Conservation (phyloP, 495 filamentous ascomycete species). For the Podospora pseudopauciseta region DNA sequence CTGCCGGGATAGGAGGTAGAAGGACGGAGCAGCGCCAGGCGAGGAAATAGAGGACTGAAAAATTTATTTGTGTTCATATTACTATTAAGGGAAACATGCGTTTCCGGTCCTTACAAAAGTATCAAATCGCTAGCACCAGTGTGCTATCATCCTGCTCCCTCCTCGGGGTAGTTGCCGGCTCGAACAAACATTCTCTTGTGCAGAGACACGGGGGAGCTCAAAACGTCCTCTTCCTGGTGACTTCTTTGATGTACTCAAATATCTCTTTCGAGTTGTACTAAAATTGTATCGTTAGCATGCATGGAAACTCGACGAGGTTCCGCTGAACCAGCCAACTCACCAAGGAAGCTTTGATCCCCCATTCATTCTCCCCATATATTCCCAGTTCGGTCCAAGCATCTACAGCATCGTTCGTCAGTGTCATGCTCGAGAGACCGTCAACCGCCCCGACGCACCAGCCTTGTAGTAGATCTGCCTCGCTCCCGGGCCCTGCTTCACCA, state of each 20-base stretch:
- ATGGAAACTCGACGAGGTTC: not conserved
- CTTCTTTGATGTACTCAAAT: slow-evolving; percentile 26
- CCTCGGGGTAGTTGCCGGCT: not conserved
- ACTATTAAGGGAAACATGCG: not conserved
- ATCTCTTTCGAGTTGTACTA: slow-evolving; percentile 44
- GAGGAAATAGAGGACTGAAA: not conserved
- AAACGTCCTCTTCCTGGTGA: not conserved
- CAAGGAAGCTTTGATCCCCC: slow-evolving; percentile 60
- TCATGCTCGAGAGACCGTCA: slow-evolving; percentile 10
- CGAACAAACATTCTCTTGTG: not conserved
- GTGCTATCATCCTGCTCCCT: not conserved
- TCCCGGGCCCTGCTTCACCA: slow-evolving; percentile 45
- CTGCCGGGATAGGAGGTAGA: not conserved
- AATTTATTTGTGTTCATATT: not conserved
- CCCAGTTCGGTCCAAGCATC: slow-evolving; percentile 75
- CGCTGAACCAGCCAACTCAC: slow-evolving; percentile 11
- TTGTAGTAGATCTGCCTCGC: slow-evolving; percentile 71
- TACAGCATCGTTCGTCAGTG: slow-evolving; percentile 4
- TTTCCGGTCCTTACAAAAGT: not conserved
- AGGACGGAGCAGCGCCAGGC: not conserved
- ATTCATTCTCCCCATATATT: slow-evolving; percentile 63
- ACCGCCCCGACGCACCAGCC: slow-evolving; percentile 42
- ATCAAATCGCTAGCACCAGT: not conserved
- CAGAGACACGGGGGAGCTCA: not conserved
- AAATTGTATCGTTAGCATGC: slow-evolving; percentile 3